Evolutionary conservation across 1,284 basidiomycete genomes (phyloP), one percentile per base, ranked within the genome.

Genomic region (Entoloma clypeatum): DNA sequence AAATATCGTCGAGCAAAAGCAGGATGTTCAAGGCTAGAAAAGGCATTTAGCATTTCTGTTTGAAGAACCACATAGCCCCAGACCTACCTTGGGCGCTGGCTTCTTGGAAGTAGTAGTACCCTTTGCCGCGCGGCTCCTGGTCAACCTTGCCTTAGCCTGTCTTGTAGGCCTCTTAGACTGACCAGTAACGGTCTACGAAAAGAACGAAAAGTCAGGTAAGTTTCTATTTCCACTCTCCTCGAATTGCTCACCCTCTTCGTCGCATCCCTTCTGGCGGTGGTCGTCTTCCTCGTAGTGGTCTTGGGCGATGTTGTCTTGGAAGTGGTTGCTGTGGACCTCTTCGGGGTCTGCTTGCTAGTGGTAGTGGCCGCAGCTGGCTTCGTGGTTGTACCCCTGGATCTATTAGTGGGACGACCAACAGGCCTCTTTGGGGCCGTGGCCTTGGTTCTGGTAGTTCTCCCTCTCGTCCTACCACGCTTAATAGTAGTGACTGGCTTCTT

Each of bases 221-320:
- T 2, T 28, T 35, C n/a, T 2, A 19, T 30, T 29, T 21, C 11
- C 8, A 29, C 9, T 16, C 17, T 14, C 17, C 28, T 23, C 38
- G 38, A 25, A 8, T 8, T 10, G 11, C 21, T 40, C 48, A 68
- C 67, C 59, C 64, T 67, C 58, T 70, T 71, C 11, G 57, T 57
- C 18, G 57, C 42, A n/a, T 58, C 58, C 43, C 62, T 67, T 56
- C 61, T 66, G 6, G 51, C 43, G 13, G 62, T 53, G 10, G 53
- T 47, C 10, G 52, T 18, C 38, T 63, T 63, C 59, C 65, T 70
- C 28, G 50, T 45, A 5, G 61, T 54, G n/a, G 53, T 59, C 50
- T 58, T 68, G 22, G 50, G 43, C 26, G 59, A 48, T 33, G 55
- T 44, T 3, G 51, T 47, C 44, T 60, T 63, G 39, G 60, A 63